Evolutionary conservation across 768 basidiomycete genomes (phyloP), one percentile per base, ranked within the genome.

Genomic region (Rubroboletus satanas): DNA sequence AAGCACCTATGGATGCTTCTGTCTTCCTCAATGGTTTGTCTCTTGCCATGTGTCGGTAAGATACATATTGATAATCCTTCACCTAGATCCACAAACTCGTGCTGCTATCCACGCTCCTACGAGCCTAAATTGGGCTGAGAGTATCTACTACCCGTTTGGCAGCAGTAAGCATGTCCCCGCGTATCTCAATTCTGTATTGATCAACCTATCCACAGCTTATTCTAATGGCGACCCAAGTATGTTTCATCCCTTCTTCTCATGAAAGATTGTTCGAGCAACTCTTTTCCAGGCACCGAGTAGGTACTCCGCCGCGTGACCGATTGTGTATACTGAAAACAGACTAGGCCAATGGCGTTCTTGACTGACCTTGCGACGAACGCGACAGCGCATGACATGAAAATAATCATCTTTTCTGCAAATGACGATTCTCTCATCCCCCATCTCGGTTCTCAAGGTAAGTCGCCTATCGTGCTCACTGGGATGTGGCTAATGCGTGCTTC

Each of bases 371-470:
- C 86, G 5, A 77, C 81, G 12, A 88, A 88, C 56, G 79, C 82
- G 21, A 77, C 84, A 0, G 73, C 72, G 1, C 77, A 77, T 6
- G 67, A 74, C 26, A 67, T 89, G 26, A 71, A 73, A 1, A 68
- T 87, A n/a, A 71, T 87, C 10, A 66, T 88, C 15, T 87, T 73
- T 64, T 86, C 85, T 26, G 87, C 82, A 14, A 88, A 88, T 60
- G 83, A 87, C 57, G 87, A 89, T 66, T 73, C 81, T 7, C 79
- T 88, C 23, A 73, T 87, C 45, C 73, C 85, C 2, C 87, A 87
- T 61, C 72, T 77, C 28, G 79, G 84, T 14, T 81, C 83, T 35
- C 82, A 88, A 77, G 71, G 86, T 85, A 64, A 8, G 75, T 54
- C 26, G 1, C 31, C 14, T 33, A 7, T 49, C 36, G 7, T 43